Percentiles rank a stretch among this genome's conserved stretches.
These are phyloP conservation scores for Coelastrella sp. DNA, from an alignment of 139 green algal genomes.

Conservation along the genomic window DNA sequence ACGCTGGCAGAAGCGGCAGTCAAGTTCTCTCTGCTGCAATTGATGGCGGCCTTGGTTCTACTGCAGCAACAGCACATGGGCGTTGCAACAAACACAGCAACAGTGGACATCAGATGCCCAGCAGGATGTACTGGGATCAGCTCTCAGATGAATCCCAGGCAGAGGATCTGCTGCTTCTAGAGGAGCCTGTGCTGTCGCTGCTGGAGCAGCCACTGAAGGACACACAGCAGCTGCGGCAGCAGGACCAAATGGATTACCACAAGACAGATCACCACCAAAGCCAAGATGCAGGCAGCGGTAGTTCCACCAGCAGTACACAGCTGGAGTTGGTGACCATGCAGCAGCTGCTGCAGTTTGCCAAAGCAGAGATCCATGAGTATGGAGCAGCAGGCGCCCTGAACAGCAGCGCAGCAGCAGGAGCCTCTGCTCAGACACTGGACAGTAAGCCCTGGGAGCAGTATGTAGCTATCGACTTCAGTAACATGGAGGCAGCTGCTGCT, in stretches of 20 bases:
- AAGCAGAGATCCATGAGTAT: background rate
- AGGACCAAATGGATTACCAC: background rate
- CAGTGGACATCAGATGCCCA: too few species aligned
- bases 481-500: background rate
- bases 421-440: background rate
- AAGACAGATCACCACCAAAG: background rate
- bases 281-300: background rate
- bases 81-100: too few species aligned
- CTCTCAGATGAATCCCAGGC: too few species aligned
- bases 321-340: background rate
- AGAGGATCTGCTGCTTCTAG: background rate
- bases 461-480: background rate
- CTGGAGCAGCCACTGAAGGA: background rate
- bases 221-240: background rate
- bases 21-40: too few species aligned
- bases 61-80: too few species aligned
- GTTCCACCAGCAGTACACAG: background rate
- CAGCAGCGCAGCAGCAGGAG: background rate
- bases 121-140: too few species aligned
- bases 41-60: too few species aligned
- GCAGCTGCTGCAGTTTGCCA: constrained; percentile 6
- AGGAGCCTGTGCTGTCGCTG: background rate
- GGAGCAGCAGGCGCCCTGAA: background rate
- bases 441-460: background rate
- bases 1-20: too few species aligned